phyloP scores from a whole-genome alignment of 257 asterid genomes.

The Cynanchum wilfordii region DNA sequence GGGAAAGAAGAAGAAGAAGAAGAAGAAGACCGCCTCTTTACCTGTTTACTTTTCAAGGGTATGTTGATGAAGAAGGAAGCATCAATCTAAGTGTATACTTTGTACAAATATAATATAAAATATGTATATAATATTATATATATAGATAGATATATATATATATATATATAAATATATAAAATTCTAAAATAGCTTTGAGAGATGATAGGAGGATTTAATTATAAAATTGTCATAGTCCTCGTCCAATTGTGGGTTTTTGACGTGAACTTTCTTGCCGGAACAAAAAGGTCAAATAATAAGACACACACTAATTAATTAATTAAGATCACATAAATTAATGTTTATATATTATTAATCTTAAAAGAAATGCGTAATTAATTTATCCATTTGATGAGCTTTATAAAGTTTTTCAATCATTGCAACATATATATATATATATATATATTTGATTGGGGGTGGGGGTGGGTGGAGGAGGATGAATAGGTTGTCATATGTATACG shows the following conservation, averaged over 20 bases:
- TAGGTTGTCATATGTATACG: too few species aligned
- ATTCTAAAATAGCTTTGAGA: background rate
- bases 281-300: constrained; percentile 10
- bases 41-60: background rate
- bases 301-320: background rate
- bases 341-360: too few species aligned
- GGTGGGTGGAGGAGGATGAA: too few species aligned
- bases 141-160: too few species aligned
- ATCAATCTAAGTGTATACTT: background rate
- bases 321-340: too few species aligned
- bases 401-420: background rate
- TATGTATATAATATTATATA: too few species aligned
- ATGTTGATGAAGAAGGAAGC: constrained; percentile 10
- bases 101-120: too few species aligned
- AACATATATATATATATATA: background rate
- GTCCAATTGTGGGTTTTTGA: background rate
- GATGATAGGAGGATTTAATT: background rate
- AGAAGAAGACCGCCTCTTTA: background rate
- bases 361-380: too few species aligned
- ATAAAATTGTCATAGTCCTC: background rate
- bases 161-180: too few species aligned
- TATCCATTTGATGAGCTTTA: too few species aligned
- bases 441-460: too few species aligned
- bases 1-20: background rate
- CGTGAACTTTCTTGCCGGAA: background rate